Conservation (phyloP, 306 rosid species). For the Macrotyloma uniflorum region DNA sequence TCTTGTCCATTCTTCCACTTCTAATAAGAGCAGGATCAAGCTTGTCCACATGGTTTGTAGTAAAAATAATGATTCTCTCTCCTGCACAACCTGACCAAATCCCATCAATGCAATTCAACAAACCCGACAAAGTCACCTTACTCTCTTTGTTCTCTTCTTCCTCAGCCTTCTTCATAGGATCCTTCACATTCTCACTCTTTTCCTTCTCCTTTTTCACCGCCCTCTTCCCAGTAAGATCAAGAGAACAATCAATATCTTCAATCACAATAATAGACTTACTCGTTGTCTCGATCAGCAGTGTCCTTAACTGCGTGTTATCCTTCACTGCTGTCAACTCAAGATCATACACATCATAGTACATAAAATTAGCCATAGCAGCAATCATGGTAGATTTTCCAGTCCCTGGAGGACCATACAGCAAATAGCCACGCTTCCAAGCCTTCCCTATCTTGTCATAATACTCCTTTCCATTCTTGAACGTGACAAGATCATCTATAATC, state of each 20-base stretch:
- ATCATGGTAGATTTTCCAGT: conserved; percentile 11
- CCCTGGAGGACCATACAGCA: not conserved
- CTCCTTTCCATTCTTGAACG: not conserved
- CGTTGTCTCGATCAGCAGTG: not conserved
- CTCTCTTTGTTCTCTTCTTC: not conserved
- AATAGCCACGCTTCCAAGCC: conserved; percentile 12
- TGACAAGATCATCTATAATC: not conserved
- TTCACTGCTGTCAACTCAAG: not conserved
- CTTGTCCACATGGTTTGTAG: not conserved
- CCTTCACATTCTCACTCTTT: not conserved
- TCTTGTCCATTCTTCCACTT: conserved; percentile 9
- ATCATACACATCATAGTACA: conserved; percentile 9
- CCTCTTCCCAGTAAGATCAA: conserved; percentile 18
- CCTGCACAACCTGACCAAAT: conserved; percentile 2
- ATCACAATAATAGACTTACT: conserved; percentile 3
- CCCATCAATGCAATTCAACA: conserved; percentile 22
- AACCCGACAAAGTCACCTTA: conserved; percentile 14
- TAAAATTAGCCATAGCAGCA: not conserved
- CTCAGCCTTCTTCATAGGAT: not conserved
- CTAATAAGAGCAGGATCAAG: conserved; percentile 10
- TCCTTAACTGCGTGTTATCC: not conserved
- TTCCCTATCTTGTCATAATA: not conserved
- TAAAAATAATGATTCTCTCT: not conserved
- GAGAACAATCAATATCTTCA: conserved; percentile 2
- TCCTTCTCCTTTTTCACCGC: not conserved